Conservation (phyloP, 2,329 filamentous ascomycete genomes). For the Colletotrichum theobromicola region DNA sequence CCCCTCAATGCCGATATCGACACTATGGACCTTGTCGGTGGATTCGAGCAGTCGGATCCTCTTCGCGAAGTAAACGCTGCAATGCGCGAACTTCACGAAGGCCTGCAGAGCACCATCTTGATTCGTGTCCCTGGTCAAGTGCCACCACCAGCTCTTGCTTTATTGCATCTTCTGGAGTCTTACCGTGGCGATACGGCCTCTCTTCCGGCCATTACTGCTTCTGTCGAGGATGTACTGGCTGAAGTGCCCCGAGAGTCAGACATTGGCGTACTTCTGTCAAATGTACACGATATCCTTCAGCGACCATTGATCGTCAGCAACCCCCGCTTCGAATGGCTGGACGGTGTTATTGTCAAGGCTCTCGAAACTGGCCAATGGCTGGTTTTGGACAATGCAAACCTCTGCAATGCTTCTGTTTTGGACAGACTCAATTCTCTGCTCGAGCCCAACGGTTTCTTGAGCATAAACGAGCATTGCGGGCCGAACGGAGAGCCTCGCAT, state of each 20-base stretch:
- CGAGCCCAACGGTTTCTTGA: constrained; percentile 85
- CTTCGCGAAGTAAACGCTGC: constrained; percentile 70
- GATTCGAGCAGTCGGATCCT: constrained; percentile 93
- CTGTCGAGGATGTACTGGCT: constrained; percentile 43
- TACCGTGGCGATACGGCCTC: constrained; percentile 41
- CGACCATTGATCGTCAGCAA: constrained; percentile 66
- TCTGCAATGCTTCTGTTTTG: constrained; percentile 93
- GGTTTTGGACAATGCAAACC: constrained; percentile 94
- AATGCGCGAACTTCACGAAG: constrained; percentile 53
- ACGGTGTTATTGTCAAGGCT: constrained; percentile 89
- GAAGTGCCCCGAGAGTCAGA: constrained; percentile 48
- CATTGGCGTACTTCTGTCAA: constrained; percentile 52
- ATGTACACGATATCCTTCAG: constrained; percentile 55
- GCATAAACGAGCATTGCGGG: constrained; percentile 91
- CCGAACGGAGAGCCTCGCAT: constrained; percentile 81
- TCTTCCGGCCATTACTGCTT: constrained; percentile 40
- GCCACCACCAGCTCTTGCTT: constrained; percentile 50
- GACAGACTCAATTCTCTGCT: constrained; percentile 94
- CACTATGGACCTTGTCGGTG: constrained; percentile 95
- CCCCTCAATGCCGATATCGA: constrained; percentile 95
- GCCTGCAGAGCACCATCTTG: constrained; percentile 57
- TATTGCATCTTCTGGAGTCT: constrained; percentile 56
- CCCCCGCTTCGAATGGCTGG: constrained; percentile 93
- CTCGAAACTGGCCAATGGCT: constrained; percentile 89
- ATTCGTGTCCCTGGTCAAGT: constrained; percentile 51